These are phyloP conservation scores for Ogataea henricii DNA, from an alignment of 805 yeast genomes.

Conservation along the genomic window DNA sequence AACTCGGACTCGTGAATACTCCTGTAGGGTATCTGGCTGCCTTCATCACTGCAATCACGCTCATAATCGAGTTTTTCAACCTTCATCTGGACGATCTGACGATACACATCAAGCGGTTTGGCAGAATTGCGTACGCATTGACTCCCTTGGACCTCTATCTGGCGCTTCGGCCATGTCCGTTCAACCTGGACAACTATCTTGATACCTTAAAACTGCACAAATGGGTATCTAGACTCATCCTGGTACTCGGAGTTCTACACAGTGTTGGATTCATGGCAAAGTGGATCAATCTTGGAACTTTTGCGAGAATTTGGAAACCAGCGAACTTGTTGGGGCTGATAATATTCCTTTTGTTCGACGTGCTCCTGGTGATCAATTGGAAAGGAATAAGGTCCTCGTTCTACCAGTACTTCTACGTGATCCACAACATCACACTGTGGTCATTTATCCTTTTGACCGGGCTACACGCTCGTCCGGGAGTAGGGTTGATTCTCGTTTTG, in stretches of 20 bases:
- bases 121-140: conserved; percentile 60
- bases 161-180: conserved; percentile 56
- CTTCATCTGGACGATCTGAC: conserved; percentile 36
- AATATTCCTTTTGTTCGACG: conserved; percentile 37
- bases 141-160: conserved; percentile 59
- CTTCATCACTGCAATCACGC: conserved; percentile 33
- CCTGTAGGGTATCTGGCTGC: conserved; percentile 33
- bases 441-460: conserved; percentile 45
- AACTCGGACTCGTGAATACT: conserved; percentile 33
- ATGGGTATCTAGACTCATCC: conserved; percentile 66
- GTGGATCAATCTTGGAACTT: conserved; percentile 45
- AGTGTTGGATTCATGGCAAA: conserved; percentile 50
- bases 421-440: conserved; percentile 56
- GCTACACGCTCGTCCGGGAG: conserved; percentile 75
- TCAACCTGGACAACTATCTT: conserved; percentile 50
- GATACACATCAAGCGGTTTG: conserved; percentile 55
- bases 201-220: conserved; percentile 62
- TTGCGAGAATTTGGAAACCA: conserved; percentile 38
- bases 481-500: conserved; percentile 38
- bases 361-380: conserved; percentile 48
- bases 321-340: conserved; percentile 57
- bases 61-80: conserved; percentile 39
- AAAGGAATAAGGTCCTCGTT: conserved; percentile 47
- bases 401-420: conserved; percentile 56
- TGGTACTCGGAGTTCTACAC: conserved; percentile 50